Evolutionary conservation across 2,329 filamentous ascomycete genomes (phyloP).

Genomic region (Pezicula radicicola): DNA sequence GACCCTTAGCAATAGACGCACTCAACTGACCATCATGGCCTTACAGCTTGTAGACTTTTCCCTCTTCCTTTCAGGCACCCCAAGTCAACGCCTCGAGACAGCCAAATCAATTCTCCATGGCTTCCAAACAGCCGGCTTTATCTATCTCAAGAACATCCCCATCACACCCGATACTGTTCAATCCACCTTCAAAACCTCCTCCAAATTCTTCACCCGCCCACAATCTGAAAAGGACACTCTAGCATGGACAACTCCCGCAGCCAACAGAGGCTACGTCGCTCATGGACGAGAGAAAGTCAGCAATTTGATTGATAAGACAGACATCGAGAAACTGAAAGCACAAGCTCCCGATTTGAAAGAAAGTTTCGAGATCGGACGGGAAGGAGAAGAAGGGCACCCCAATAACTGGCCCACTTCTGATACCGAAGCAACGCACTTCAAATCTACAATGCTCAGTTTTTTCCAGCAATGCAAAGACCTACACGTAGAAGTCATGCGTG

Average conservation of each 20-base stretch:
- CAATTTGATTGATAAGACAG: constrained; percentile 45
- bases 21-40: constrained; percentile 3
- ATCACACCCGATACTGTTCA: constrained; percentile 58
- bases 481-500: constrained; percentile 77
- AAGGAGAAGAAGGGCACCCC: constrained; percentile 55
- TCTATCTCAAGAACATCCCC: constrained; percentile 81
- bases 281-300: constrained; percentile 72
- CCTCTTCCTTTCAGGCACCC: constrained; percentile 62
- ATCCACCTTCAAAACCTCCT: constrained; percentile 64
- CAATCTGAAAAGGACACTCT: constrained; percentile 59
- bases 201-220: constrained; percentile 64
- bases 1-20: background rate
- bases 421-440: constrained; percentile 54
- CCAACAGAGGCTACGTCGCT: constrained; percentile 72
- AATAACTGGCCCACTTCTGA: constrained; percentile 74
- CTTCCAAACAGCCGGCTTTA: constrained; percentile 84
- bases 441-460: constrained; percentile 70
- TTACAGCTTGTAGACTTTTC: constrained; percentile 75
- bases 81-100: constrained; percentile 57
- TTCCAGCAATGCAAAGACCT: constrained; percentile 70
- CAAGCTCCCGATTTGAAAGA: constrained; percentile 63
- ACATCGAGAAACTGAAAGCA: constrained; percentile 53
- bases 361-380: constrained; percentile 61
- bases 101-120: constrained; percentile 73
- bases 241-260: constrained; percentile 68